phyloP scores from a whole-genome alignment of 805 yeast genomes.

The Nakazawaea holstii region DNA sequence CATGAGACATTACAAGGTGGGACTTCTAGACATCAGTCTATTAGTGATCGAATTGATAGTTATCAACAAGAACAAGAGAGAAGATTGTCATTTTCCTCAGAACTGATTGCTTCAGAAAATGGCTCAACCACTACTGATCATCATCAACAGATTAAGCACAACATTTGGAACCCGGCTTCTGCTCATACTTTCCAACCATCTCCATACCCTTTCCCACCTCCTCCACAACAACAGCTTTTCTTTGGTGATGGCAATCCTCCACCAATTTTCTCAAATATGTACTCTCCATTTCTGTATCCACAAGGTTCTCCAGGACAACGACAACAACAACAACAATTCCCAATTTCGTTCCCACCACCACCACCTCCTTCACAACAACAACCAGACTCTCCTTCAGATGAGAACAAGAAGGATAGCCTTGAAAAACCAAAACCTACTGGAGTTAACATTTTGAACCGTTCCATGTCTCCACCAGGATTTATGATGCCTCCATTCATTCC shows the following conservation, averaged over 20 bases:
- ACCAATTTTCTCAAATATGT: slow-evolving; percentile 12
- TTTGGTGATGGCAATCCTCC: slow-evolving; percentile 6
- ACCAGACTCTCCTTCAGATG: neutral
- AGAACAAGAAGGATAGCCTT: neutral
- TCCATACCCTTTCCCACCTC: slow-evolving; percentile 18
- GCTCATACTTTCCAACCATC: slow-evolving; percentile 55
- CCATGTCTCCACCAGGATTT: slow-evolving; percentile 27
- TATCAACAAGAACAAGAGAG: slow-evolving; percentile 25
- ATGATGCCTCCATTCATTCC: slow-evolving; percentile 48
- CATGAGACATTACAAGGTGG: slow-evolving; percentile 29
- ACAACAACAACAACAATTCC: neutral
- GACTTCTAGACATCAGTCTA: slow-evolving; percentile 43
- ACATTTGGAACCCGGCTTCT: slow-evolving; percentile 64
- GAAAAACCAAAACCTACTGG: slow-evolving; percentile 4
- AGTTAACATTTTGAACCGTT: slow-evolving; percentile 13
- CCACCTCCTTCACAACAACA: neutral
- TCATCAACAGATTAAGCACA: slow-evolving; percentile 17
- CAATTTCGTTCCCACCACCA: neutral
- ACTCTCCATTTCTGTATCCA: slow-evolving; percentile 7
- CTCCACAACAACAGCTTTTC: slow-evolving; percentile 13
- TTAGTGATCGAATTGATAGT: slow-evolving; percentile 59
- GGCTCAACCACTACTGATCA: neutral
- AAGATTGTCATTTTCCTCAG: slow-evolving; percentile 7
- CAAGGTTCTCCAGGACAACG: neutral
- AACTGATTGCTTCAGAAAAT: slow-evolving; percentile 5